Conservation (phyloP, 257 asterid species). For the Capsicum rhomboideum region DNA sequence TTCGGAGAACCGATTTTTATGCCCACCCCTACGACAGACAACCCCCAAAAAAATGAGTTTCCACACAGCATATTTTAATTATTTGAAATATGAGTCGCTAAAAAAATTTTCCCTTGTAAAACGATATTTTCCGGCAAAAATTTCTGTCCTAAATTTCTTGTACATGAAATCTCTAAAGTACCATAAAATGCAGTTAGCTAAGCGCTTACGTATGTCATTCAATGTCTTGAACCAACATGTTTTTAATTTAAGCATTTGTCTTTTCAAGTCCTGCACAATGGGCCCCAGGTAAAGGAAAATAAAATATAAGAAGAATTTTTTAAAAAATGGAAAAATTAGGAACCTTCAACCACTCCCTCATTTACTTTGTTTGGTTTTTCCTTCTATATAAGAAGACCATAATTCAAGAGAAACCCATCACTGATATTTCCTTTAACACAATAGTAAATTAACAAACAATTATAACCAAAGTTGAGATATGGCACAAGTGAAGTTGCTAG, state of each 20-base stretch:
- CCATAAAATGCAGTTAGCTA: not conserved
- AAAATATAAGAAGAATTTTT: not conserved
- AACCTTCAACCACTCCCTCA: not conserved
- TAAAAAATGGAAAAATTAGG: not conserved
- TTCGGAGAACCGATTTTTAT: too few species aligned
- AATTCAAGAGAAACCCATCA: not conserved
- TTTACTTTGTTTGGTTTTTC: not conserved
- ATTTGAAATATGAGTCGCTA: too few species aligned
- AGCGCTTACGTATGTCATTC: not conserved
- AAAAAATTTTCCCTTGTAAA: too few species aligned
- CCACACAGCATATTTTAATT: too few species aligned
- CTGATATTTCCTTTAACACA: not conserved
- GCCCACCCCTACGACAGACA: too few species aligned
- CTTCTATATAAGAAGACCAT: not conserved
- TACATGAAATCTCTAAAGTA: too few species aligned
- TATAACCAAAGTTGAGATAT: not conserved
- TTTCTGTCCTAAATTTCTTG: too few species aligned
- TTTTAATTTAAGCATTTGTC: not conserved
- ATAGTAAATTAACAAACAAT: not conserved
- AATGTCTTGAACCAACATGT: not conserved
- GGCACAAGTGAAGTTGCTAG: not conserved
- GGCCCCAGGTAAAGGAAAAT: not conserved
- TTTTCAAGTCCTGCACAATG: too few species aligned
- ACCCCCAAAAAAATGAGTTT: too few species aligned
- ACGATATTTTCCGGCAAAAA: too few species aligned